Evolutionary conservation across 176 grass and related monocot species (phyloP).

Genomic region (Aegilops umbellulata): DNA sequence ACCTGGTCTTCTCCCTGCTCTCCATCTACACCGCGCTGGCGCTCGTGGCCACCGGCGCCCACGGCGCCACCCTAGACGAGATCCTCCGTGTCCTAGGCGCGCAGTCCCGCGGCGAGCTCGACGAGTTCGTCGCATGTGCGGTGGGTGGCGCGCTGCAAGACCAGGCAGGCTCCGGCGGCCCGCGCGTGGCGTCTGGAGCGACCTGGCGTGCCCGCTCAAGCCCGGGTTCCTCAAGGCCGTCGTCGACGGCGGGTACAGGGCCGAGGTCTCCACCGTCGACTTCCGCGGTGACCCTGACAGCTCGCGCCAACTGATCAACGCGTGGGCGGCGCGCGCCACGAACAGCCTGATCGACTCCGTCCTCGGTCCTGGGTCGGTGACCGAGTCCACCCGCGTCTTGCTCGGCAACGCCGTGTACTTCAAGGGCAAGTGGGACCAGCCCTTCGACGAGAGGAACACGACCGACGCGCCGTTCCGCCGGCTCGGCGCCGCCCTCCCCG

Average conservation of each 20-base stretch:
- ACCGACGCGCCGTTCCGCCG: not conserved
- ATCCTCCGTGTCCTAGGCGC: not conserved
- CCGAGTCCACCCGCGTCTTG: not conserved
- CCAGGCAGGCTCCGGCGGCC: not conserved
- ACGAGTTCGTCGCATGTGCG: not conserved
- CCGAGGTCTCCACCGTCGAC: not conserved
- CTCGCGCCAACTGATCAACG: not conserved
- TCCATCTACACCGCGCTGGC: not conserved
- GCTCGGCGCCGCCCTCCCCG: not conserved
- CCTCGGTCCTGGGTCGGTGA: not conserved
- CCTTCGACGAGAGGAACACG: not conserved
- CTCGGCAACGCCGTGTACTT: constrained; percentile 6
- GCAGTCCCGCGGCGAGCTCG: not conserved
- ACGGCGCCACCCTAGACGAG: not conserved
- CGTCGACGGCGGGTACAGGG: not conserved
- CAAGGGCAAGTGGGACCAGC: not conserved
- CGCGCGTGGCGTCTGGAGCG: not conserved
- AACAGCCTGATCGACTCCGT: not conserved
- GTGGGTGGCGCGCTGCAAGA: not conserved
- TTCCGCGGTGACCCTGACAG: not conserved
- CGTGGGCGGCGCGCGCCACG: not conserved
- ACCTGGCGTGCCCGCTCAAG: not conserved
- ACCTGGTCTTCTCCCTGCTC: no score
- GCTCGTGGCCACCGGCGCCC: not conserved
- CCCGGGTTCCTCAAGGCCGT: not conserved